Evolutionary conservation across 2,329 filamentous ascomycete species (phyloP).

Genomic region (Exophiala alcalophila): DNA sequence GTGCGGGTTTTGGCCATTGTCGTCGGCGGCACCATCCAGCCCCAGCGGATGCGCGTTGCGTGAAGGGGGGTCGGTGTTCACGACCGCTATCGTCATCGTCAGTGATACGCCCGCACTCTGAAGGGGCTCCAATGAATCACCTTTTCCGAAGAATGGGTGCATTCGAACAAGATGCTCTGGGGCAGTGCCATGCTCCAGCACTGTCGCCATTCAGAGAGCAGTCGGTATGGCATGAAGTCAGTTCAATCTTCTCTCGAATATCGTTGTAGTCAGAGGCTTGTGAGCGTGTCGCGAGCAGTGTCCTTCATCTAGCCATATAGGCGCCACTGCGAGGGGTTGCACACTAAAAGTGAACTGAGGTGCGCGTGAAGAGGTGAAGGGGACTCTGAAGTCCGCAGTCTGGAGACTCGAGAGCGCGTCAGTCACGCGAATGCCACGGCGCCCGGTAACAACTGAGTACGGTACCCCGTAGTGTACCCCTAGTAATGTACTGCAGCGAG

Average conservation of each 20-base stretch:
- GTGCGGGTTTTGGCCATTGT: neutral
- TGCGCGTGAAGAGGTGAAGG: slow-evolving; percentile 2
- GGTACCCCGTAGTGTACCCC: too few species aligned
- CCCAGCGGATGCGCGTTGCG: neutral
- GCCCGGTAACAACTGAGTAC: too few species aligned
- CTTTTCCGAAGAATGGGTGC: slow-evolving; percentile 33
- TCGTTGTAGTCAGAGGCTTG: neutral
- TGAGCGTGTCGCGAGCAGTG: neutral
- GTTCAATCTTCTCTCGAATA: too few species aligned
- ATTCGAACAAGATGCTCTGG: slow-evolving; percentile 13
- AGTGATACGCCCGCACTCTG: neutral
- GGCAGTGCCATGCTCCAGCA: slow-evolving; percentile 19
- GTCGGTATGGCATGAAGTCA: neutral
- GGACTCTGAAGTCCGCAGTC: neutral
- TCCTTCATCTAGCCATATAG: too few species aligned
- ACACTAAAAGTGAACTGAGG: neutral
- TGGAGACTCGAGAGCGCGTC: slow-evolving; percentile 11
- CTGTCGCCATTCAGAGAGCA: slow-evolving; percentile 19
- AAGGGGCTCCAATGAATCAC: slow-evolving; percentile 34
- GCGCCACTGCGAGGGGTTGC: neutral
- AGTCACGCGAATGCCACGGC: slow-evolving; percentile 14
- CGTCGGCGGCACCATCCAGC: slow-evolving; percentile 9
- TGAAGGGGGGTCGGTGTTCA: slow-evolving; percentile 1
- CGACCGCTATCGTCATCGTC: slow-evolving; percentile 2
- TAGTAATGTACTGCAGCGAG: too few species aligned